Percentiles rank a stretch among this genome's conserved stretches.
phyloP scores from a whole-genome alignment of 441 rosid genomes.

The Pelargonium australe region DNA sequence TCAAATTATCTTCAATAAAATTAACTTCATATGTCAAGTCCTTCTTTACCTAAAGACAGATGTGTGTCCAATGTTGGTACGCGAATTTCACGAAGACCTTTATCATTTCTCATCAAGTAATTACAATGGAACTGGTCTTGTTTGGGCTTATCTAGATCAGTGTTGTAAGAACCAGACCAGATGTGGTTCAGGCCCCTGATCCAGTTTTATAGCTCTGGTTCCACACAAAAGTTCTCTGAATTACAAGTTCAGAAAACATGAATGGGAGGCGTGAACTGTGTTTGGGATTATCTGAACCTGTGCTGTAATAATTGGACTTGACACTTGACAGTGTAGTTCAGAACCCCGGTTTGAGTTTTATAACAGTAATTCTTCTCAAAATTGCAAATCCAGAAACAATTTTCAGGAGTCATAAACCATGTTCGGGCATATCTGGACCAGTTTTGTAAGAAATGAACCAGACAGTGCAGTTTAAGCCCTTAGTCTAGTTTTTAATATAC shows the following conservation, averaged over 20 bases:
- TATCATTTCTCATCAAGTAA: neutral
- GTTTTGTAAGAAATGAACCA: neutral
- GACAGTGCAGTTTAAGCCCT: neutral
- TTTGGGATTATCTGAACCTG: no score
- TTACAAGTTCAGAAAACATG: no score
- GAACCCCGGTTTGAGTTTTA: no score
- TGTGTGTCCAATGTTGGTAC: neutral
- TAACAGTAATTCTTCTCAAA: no score
- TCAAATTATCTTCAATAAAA: neutral
- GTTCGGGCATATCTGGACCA: neutral
- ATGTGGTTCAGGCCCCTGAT: neutral
- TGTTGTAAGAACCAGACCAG: neutral
- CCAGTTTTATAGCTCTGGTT: constrained; percentile 2
- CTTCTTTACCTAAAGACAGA: neutral
- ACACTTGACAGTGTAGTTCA: no score
- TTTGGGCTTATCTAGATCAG: constrained; percentile 5
- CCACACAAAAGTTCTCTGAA: no score
- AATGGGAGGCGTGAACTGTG: neutral
- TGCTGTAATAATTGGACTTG: no score
- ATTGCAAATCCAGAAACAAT: no score
- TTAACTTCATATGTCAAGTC: neutral
- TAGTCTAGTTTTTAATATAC: neutral
- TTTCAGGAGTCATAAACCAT: neutral
- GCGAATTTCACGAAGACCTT: neutral
- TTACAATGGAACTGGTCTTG: neutral